A percentile compares a stretch with the other conserved stretches of the same genome.
Conservation (phyloP, 768 basidiomycete species). For the Lactarius hengduanensis region DNA sequence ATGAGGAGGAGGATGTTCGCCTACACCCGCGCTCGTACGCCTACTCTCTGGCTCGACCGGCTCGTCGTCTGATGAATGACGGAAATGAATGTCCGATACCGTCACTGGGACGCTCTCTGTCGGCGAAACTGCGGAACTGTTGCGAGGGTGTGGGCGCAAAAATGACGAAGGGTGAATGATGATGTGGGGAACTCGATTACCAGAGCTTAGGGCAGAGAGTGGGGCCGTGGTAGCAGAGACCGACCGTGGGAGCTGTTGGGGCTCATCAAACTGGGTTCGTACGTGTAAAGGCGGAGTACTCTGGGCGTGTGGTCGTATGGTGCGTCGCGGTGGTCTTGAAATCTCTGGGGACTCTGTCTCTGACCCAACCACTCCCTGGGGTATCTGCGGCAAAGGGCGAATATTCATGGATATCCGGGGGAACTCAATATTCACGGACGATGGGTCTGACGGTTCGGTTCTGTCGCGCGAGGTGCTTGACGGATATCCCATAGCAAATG, state of each 20-base stretch:
- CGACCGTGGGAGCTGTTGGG: slow-evolving; percentile 18
- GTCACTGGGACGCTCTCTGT: slow-evolving; percentile 39
- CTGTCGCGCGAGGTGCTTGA: neutral
- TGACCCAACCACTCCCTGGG: slow-evolving; percentile 5
- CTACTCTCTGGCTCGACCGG: slow-evolving; percentile 31
- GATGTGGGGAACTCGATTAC: slow-evolving; percentile 12
- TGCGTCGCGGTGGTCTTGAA: neutral
- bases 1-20: slow-evolving; percentile 32
- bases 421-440: slow-evolving; percentile 13
- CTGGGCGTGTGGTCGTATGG: slow-evolving; percentile 4
- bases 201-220: slow-evolving; percentile 6
- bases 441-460: neutral
- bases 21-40: slow-evolving; percentile 26
- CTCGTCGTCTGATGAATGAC: slow-evolving; percentile 35
- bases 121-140: slow-evolving; percentile 31
- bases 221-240: slow-evolving; percentile 17
- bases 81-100: slow-evolving; percentile 40
- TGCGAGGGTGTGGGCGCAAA: slow-evolving; percentile 26
- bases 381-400: slow-evolving; percentile 22
- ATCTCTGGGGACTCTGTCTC: neutral
- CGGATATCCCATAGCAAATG: slow-evolving; percentile 25
- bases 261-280: slow-evolving; percentile 14
- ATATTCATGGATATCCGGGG: slow-evolving; percentile 17
- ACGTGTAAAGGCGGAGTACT: slow-evolving; percentile 21
- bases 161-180: slow-evolving; percentile 28